Base-by-base conservation (phyloP, 2,329 filamentous ascomycete species). In the Lecanicillium sp. region DNA sequence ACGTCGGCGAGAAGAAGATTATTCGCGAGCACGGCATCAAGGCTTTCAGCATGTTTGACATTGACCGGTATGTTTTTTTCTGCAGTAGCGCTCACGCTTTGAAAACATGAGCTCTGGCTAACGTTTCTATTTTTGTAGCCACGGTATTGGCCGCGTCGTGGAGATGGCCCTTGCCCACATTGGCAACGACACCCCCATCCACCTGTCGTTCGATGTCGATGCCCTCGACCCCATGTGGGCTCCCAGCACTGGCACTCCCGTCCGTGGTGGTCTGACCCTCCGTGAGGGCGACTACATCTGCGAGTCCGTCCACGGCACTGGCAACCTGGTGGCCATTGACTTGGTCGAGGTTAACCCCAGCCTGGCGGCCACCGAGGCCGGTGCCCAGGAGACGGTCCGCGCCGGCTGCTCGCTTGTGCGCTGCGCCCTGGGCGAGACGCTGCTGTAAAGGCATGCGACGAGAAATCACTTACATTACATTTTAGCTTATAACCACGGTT, bases 121-220 rank as follows among this genome's bases (percentile, higher is more conserved):
- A 51, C 37, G 20, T 1, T 40, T 10, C n/a, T 29, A 1, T 40
- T 10, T 14, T 25, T 5, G 15, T 11, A 88, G 87, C 39, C 74
- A 97, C 57, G 92, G 92, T 33, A 98, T 98, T 54, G 92, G 92
- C 40, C 84, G 83, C 48, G 87, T 98, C 47, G 88, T 98, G 68
- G 92, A 97, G 56, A 94, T 96, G 90, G 90, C 90, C n/a, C 74
- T 98, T 38, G 90, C 83, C 22, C 89, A 96, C 69, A 94, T 97
- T 49, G 92, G 92, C 51, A 78, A 71, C 55, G 92, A 97, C 59
- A 96, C 89, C 0, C 92, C 92, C 30, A 96, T 98, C 57, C 92
- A 98, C 63, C 77, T 98, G 43, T 94, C 87, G 28, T 97, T 98
- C 54, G 92, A 98, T 59, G 87, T 98, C 49, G 92, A 98, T 61